phyloP scores from a whole-genome alignment of 139 green algal species.

The Spirogloea muscicola region DNA sequence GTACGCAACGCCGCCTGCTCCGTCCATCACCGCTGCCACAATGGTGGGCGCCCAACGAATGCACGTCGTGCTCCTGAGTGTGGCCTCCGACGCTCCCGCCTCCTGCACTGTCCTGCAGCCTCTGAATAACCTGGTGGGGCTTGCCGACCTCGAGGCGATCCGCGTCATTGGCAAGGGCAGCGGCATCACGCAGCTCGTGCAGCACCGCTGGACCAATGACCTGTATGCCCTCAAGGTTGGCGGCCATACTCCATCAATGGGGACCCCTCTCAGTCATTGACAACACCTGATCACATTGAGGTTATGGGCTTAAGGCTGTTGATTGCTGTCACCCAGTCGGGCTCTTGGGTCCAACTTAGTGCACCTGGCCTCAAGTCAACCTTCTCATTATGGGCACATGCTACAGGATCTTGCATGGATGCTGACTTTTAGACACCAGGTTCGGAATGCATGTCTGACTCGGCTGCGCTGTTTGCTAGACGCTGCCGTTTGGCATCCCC shows the following conservation, averaged over 20 bases:
- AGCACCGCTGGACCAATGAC: constrained; percentile 39
- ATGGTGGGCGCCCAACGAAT: no score
- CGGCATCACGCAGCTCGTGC: constrained; percentile 47
- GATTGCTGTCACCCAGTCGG: background rate
- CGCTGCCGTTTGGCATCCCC: background rate
- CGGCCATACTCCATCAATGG: no score
- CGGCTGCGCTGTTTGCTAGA: constrained; percentile 27
- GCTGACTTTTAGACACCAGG: constrained; percentile 50
- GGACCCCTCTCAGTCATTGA: constrained; percentile 5
- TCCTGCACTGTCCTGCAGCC: no score
- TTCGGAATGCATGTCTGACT: constrained; percentile 11
- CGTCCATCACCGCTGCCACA: no score
- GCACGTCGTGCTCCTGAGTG: no score
- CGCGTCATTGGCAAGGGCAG: constrained; percentile 48
- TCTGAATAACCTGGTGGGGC: no score
- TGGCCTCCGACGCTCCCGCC: no score
- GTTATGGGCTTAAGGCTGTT: background rate
- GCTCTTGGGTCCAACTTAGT: background rate
- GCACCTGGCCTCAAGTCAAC: background rate
- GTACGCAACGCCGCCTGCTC: no score
- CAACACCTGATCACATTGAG: background rate
- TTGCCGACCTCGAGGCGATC: constrained; percentile 49
- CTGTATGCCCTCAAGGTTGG: constrained; percentile 51
- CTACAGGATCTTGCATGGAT: background rate
- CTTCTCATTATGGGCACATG: background rate